These are phyloP conservation scores for Phytophthora multivora DNA, from an alignment of 352 stramenopile species.

Conservation along the genomic window DNA sequence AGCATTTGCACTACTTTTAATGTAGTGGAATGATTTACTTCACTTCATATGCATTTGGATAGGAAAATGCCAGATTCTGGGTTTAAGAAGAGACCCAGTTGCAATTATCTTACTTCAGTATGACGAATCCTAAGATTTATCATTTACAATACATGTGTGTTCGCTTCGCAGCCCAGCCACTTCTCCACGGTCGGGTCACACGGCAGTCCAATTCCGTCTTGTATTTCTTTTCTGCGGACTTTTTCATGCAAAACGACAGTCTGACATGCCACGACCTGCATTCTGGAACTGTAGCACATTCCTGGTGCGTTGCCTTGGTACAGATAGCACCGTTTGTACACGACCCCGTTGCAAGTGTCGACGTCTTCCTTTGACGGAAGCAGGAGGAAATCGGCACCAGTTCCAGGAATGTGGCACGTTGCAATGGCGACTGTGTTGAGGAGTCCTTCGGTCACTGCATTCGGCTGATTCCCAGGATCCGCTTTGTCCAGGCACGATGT, in stretches of 20 bases:
- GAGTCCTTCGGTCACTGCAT: conserved; percentile 7
- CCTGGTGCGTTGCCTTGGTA: not conserved
- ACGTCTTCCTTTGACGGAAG: not conserved
- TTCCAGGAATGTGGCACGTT: not conserved
- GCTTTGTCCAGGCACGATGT: conserved; percentile 3
- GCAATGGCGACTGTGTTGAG: not conserved
- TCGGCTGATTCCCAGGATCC: not conserved
- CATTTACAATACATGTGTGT: no score
- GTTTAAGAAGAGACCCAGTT: no score
- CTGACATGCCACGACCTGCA: conserved; percentile 27
- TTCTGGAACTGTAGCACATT: not conserved
- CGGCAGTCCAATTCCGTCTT: conserved; percentile 15
- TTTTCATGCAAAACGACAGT: conserved; percentile 3
- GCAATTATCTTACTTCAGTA: no score
- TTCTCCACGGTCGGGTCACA: conserved; percentile 29
- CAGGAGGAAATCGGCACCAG: not conserved
- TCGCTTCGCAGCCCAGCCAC: conserved; percentile 29
- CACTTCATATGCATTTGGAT: no score
- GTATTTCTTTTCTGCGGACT: conserved; percentile 26
- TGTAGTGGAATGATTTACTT: no score
- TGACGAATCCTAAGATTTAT: no score
- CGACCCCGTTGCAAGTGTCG: conserved; percentile 21
- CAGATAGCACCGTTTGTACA: conserved; percentile 34
- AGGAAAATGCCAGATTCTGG: no score
- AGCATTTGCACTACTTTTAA: no score